phyloP scores from a whole-genome alignment of 306 rosid genomes.

The Glycine latifolia region DNA sequence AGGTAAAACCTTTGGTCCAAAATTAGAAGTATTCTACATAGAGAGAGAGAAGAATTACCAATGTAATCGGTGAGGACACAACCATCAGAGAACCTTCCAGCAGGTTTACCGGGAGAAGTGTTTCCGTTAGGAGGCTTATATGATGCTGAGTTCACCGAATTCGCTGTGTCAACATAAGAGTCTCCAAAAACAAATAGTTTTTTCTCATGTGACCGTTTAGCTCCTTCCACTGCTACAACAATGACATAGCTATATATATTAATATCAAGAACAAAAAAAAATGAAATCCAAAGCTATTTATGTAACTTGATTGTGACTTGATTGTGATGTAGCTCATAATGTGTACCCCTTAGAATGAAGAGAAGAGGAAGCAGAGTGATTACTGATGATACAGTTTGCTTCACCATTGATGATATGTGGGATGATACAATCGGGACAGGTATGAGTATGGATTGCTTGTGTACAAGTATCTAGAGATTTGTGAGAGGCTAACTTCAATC shows the following conservation, averaged over 20 bases:
- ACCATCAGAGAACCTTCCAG: constrained; percentile 70
- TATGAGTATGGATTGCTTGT: background rate
- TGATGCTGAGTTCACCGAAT: constrained; percentile 37
- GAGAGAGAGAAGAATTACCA: constrained; percentile 43
- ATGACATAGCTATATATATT: background rate
- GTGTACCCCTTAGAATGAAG: background rate
- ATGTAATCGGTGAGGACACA: constrained; percentile 65
- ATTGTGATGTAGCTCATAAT: background rate
- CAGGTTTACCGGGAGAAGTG: constrained; percentile 63
- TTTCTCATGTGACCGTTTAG: constrained; percentile 16
- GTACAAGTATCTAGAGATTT: background rate
- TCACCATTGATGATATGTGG: background rate
- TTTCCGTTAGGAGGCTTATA: constrained; percentile 57
- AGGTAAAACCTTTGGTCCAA: too few relatives aligned
- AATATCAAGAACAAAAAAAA: background rate
- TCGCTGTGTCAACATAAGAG: constrained; percentile 65
- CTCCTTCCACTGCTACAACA: constrained; percentile 42
- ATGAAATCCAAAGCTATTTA: background rate
- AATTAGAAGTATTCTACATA: too few relatives aligned
- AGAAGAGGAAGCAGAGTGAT: background rate
- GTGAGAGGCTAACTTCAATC: background rate
- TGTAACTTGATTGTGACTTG: background rate
- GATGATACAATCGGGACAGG: background rate
- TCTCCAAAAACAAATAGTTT: constrained; percentile 68
- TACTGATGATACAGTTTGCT: background rate